phyloP scores from a whole-genome alignment of 2,329 filamentous ascomycete genomes.

The Lachnellula subtilissima region DNA sequence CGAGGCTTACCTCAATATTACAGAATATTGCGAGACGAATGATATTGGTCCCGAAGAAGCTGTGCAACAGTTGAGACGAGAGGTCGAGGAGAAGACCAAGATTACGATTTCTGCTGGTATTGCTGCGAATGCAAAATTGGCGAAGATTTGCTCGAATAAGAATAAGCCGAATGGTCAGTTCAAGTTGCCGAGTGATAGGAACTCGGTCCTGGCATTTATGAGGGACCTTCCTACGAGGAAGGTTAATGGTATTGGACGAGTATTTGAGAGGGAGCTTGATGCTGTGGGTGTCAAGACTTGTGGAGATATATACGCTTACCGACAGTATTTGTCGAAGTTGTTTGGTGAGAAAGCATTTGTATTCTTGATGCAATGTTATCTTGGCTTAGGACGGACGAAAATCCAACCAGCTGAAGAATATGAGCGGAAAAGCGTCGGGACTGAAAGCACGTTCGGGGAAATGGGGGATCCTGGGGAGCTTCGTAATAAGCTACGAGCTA shows the following conservation, averaged over 20 bases:
- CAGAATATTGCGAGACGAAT: constrained; percentile 71
- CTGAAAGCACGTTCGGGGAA: constrained; percentile 85
- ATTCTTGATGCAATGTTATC: constrained; percentile 77
- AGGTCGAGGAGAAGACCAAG: constrained; percentile 70
- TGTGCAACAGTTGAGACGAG: constrained; percentile 70
- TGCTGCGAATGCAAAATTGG: constrained; percentile 85
- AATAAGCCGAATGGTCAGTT: constrained; percentile 98
- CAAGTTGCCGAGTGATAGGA: constrained; percentile 64
- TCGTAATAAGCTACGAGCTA: constrained; percentile 71
- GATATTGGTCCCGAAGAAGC: constrained; percentile 64
- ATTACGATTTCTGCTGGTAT: constrained; percentile 94
- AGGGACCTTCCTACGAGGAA: constrained; percentile 76
- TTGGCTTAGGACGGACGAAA: constrained; percentile 80
- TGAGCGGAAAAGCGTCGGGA: constrained; percentile 89
- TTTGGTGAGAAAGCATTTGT: constrained; percentile 90
- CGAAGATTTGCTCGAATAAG: constrained; percentile 91
- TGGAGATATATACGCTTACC: constrained; percentile 75
- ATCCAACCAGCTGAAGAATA: constrained; percentile 85
- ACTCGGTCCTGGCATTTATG: constrained; percentile 81
- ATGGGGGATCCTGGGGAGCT: constrained; percentile 65
- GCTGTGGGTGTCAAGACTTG: constrained; percentile 85
- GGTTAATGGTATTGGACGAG: constrained; percentile 90
- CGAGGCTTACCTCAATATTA: constrained; percentile 95
- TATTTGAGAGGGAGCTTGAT: constrained; percentile 84
- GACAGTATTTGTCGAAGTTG: constrained; percentile 67